phyloP scores from a whole-genome alignment of 495 filamentous ascomycete genomes.

The Aspergillus sclerotiicarbonarius region DNA sequence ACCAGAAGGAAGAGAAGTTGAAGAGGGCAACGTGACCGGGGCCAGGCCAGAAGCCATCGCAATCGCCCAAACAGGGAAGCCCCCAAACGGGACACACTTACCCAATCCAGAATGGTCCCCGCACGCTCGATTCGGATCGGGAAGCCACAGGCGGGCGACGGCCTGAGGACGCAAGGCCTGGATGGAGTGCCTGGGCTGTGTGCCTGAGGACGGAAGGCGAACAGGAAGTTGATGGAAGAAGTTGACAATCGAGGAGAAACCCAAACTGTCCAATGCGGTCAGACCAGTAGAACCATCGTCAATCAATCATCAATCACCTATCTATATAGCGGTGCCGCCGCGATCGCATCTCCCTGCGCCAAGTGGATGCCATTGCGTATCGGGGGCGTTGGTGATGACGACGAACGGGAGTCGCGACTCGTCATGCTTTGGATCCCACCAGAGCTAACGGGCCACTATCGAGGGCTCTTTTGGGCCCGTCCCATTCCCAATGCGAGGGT shows the following conservation, averaged over 20 bases:
- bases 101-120: conserved; percentile 14
- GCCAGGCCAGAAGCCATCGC: conserved; percentile 2
- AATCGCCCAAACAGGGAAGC: conserved; percentile 27
- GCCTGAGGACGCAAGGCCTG: conserved; percentile 18
- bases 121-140: conserved; percentile 12
- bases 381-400: conserved; percentile 16
- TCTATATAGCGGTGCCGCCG: neutral
- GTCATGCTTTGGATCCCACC: conserved; percentile 1
- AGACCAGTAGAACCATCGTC: neutral
- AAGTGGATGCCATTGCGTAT: conserved; percentile 16
- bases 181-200: conserved; percentile 4
- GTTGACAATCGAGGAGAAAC: too few species aligned
- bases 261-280: too few species aligned
- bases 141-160: conserved; percentile 11
- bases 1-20: conserved; percentile 3
- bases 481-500: neutral
- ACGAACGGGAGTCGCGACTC: conserved; percentile 8
- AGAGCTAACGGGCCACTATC: neutral
- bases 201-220: neutral
- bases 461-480: neutral
- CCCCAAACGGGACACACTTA: conserved; percentile 16
- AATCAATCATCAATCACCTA: neutral
- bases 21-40: conserved; percentile 3
- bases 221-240: too few species aligned
- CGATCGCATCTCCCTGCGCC: neutral